A percentile compares a stretch with the other conserved stretches of the same genome.
Conservation (phyloP, 352 stramenopile genomes). For the Globisporangium irregulare region DNA sequence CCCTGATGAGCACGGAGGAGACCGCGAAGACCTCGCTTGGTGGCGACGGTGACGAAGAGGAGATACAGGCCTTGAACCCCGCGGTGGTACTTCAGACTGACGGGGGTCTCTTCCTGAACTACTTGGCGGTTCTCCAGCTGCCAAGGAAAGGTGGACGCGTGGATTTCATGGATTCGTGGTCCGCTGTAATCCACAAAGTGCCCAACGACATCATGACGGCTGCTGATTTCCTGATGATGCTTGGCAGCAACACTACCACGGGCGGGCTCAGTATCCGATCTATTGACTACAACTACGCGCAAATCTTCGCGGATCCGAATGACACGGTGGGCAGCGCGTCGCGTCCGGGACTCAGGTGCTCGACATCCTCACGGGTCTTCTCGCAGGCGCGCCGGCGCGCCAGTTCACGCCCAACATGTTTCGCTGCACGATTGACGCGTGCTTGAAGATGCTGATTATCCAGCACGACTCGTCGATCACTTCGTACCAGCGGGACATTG, state of each 20-base stretch:
- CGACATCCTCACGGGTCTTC: constrained; percentile 58
- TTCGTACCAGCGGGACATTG: constrained; percentile 50
- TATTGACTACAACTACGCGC: constrained; percentile 61
- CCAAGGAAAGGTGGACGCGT: constrained; percentile 48
- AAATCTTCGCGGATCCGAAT: constrained; percentile 47
- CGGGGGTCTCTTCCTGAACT: constrained; percentile 49
- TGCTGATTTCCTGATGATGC: constrained; percentile 55
- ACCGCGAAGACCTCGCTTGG: constrained; percentile 36
- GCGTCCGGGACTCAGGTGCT: constrained; percentile 63
- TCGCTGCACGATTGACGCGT: constrained; percentile 46
- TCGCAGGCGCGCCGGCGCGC: constrained; percentile 46
- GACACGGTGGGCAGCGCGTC: constrained; percentile 42
- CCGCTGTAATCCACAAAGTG: constrained; percentile 58
- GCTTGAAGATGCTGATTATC: constrained; percentile 43
- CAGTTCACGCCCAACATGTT: constrained; percentile 75
- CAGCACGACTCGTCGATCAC: constrained; percentile 27
- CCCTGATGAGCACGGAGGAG: constrained; percentile 56
- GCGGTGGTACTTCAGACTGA: constrained; percentile 37
- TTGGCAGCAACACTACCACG: constrained; percentile 37
- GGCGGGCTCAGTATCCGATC: constrained; percentile 40
- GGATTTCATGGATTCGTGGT: constrained; percentile 75
- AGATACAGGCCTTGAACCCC: constrained; percentile 31
- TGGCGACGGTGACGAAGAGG: constrained; percentile 22
- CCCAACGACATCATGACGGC: constrained; percentile 60
- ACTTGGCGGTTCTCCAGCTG: constrained; percentile 51